Percentiles rank a stretch among this genome's conserved stretches.
These are phyloP conservation scores for Dactylellina leptospora DNA, from an alignment of 2,329 filamentous ascomycete genomes.

Conservation along the genomic window DNA sequence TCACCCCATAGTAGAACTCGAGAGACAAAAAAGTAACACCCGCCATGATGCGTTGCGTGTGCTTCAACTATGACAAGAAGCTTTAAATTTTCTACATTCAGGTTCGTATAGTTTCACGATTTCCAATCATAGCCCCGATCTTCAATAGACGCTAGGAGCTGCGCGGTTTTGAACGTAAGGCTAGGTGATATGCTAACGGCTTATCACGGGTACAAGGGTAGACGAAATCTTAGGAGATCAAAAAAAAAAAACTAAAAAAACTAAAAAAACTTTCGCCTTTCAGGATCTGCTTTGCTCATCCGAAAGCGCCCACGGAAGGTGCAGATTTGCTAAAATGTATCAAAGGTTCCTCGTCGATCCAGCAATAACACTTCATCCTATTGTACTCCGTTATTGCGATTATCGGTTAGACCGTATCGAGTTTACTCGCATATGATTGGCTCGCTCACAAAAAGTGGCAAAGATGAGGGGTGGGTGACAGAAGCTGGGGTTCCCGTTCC, in stretches of 20 bases:
- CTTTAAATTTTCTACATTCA: conserved; percentile 10
- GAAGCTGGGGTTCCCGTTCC: conserved; percentile 44
- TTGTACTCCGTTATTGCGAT: conserved; percentile 46
- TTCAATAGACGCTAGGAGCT: background rate
- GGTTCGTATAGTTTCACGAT: conserved; percentile 24
- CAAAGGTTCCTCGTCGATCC: conserved; percentile 10
- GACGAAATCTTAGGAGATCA: conserved; percentile 40
- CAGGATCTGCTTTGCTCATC: conserved; percentile 24
- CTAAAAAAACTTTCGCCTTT: conserved; percentile 35
- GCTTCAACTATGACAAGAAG: conserved; percentile 3
- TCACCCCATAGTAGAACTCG: conserved; percentile 8
- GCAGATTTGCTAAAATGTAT: too few species aligned
- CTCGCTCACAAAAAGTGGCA: conserved; percentile 4
- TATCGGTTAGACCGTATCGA: conserved; percentile 24
- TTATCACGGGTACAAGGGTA: conserved; percentile 31
- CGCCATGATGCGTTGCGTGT: conserved; percentile 14
- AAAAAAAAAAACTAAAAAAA: too few species aligned
- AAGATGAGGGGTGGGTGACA: conserved; percentile 28
- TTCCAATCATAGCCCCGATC: conserved; percentile 36
- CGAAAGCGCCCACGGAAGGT: too few species aligned
- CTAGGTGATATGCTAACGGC: conserved; percentile 8
- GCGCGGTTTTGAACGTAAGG: background rate
- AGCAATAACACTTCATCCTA: conserved; percentile 1
- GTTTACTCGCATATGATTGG: conserved; percentile 28
- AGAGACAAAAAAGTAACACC: background rate